phyloP scores from a whole-genome alignment of 176 grass and related monocot species.

The Melocanna baccifera region DNA sequence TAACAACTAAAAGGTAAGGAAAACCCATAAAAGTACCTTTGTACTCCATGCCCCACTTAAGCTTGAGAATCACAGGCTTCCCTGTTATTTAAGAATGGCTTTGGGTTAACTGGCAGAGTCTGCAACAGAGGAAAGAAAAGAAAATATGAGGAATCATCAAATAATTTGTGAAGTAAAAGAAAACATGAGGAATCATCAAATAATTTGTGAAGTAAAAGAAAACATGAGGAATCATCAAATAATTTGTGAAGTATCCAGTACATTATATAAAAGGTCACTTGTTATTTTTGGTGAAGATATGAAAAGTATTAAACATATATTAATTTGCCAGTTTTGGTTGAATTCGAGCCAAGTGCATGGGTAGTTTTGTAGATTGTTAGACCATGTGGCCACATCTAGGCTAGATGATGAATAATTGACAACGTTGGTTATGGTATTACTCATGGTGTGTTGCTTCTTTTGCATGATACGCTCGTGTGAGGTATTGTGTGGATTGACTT shows the following conservation, averaged over 20 bases:
- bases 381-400: too few species aligned
- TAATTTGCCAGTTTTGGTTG: neutral
- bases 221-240: neutral
- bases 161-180: neutral
- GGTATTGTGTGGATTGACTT: too few species aligned
- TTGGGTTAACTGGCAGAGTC: constrained; percentile 86
- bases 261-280: neutral
- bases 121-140: constrained; percentile 30
- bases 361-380: too few species aligned
- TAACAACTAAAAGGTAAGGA: neutral
- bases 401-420: too few species aligned
- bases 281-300: neutral
- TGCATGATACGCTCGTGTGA: too few species aligned
- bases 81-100: constrained; percentile 85
- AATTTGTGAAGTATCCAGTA: neutral
- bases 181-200: constrained; percentile 8
- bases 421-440: too few species aligned
- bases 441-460: too few species aligned
- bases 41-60: constrained; percentile 98
- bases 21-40: constrained; percentile 58
- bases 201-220: neutral
- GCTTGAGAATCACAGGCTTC: constrained; percentile 63
- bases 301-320: neutral
- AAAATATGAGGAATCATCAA: neutral
- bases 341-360: neutral